Conservation (phyloP, 108 stramenopile genomes). For the Halocafeteria seosinensis region DNA sequence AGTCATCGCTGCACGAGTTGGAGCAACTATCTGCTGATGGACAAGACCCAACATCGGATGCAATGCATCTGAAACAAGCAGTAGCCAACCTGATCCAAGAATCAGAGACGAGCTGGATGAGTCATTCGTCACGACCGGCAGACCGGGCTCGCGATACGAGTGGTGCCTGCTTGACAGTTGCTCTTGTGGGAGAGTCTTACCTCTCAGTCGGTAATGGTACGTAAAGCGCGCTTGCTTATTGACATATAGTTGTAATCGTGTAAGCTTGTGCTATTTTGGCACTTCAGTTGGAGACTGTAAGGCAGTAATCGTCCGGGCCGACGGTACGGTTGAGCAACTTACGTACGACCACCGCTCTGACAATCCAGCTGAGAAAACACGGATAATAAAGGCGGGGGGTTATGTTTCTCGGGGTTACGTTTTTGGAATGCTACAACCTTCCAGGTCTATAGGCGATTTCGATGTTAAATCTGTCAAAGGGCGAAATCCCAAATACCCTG, state of each 20-base stretch:
- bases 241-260: no score
- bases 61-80: no score
- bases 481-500: neutral
- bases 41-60: no score
- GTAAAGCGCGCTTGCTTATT: neutral
- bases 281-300: neutral
- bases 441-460: neutral
- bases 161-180: neutral
- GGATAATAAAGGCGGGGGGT: constrained; percentile 11
- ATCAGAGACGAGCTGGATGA: no score
- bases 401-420: neutral
- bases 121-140: neutral
- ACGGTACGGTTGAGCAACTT: neutral
- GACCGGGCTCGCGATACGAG: neutral
- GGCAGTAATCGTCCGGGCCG: neutral
- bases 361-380: neutral
- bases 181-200: neutral
- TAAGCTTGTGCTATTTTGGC: no score
- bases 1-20: no score
- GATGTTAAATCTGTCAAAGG: neutral
- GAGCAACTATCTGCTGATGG: no score
- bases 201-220: neutral
- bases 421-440: neutral
- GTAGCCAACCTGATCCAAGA: no score
- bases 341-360: neutral